Conservation (phyloP, 2,329 filamentous ascomycete species). For the Pyrenophora tritici-repentis region DNA sequence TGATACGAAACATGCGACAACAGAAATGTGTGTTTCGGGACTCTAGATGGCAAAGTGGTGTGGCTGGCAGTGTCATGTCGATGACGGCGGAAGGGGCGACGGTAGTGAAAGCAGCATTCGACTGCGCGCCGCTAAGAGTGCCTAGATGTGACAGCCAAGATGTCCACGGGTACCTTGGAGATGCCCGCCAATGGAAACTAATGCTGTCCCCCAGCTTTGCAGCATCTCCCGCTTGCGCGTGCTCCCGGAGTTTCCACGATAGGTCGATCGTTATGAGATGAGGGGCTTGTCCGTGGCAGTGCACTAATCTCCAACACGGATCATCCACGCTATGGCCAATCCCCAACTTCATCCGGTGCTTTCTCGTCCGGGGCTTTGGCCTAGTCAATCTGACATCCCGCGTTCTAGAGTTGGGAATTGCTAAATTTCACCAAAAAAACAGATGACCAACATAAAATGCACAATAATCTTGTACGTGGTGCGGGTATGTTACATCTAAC, state of each 20-base stretch:
- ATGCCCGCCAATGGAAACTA: conserved; percentile 9
- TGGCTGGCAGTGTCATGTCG: conserved; percentile 6
- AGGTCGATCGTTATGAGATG: not conserved
- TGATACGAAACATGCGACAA: not conserved
- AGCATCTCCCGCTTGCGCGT: conserved; percentile 5
- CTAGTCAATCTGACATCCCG: too few relatives aligned
- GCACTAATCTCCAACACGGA: not conserved
- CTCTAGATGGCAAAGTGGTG: not conserved
- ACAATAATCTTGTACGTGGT: too few relatives aligned
- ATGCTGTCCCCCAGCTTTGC: conserved; percentile 4
- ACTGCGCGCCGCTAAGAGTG: conserved; percentile 7
- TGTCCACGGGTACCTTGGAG: conserved; percentile 7
- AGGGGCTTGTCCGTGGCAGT: not conserved
- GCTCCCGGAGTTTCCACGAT: not conserved
- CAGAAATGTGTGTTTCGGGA: not conserved
- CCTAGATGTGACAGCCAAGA: conserved; percentile 15
- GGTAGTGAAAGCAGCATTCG: conserved; percentile 1
- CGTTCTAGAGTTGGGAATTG: too few relatives aligned
- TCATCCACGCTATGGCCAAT: not conserved
- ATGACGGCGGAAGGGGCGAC: not conserved
- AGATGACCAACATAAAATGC: too few relatives aligned
- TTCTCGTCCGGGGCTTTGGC: too few relatives aligned
- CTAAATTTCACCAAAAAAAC: too few relatives aligned
- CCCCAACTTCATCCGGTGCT: too few relatives aligned
- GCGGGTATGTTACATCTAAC: too few relatives aligned